These are phyloP conservation scores for Prinsepia uniflora DNA, from an alignment of 306 rosid genomes.

Conservation along the genomic window DNA sequence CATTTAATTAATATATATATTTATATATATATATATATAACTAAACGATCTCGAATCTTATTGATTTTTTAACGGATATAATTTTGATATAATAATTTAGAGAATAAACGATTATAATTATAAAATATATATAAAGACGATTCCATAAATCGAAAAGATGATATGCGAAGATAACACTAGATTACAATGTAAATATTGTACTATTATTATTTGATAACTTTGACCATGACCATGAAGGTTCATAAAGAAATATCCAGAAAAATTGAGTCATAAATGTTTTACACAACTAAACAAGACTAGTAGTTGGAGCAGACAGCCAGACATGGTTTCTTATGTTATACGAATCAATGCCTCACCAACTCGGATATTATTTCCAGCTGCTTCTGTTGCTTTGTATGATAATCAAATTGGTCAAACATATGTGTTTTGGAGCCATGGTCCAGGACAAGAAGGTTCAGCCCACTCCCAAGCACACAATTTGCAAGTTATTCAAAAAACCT, in stretches of 20 bases:
- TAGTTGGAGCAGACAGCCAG: not conserved
- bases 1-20: no score
- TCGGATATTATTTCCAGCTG: not conserved
- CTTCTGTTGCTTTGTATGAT: not conserved
- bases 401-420: not conserved
- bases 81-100: no score
- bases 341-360: not conserved
- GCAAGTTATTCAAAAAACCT: no score
- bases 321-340: not conserved
- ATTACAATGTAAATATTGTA: no score
- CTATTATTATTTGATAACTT: not conserved
- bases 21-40: no score
- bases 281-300: not conserved
- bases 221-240: not conserved
- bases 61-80: no score
- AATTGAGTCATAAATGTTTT: not conserved
- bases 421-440: not conserved
- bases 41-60: no score
- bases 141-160: no score
- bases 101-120: no score
- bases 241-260: not conserved
- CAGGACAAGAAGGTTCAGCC: not conserved
- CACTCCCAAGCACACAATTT: not conserved
- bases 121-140: no score
- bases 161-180: no score